Conservation (phyloP, 83 land plant species). For the Thuja plicata region DNA sequence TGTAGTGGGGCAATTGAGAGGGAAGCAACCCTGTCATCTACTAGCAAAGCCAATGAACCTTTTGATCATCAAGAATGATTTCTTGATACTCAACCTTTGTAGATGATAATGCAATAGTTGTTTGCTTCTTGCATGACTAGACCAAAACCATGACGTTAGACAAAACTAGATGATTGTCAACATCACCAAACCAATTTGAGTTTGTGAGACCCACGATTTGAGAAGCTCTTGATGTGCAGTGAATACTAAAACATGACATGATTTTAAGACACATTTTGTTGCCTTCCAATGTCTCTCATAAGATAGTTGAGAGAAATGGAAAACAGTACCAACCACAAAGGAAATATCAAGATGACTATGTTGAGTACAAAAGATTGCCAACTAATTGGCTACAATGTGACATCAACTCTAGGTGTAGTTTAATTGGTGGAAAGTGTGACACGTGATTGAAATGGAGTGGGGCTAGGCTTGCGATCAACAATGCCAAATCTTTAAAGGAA, state of each 20-base stretch:
- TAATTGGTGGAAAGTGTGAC: neutral
- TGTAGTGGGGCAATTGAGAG: too few species aligned
- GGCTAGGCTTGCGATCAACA: neutral
- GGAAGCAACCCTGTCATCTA: neutral
- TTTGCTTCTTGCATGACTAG: neutral
- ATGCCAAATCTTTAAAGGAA: neutral
- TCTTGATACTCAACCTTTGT: neutral
- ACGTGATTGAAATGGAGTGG: neutral
- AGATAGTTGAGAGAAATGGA: neutral
- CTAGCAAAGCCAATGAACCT: neutral
- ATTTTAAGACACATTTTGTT: neutral
- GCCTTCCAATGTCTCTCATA: neutral
- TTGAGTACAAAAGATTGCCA: neutral
- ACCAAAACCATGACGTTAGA: neutral
- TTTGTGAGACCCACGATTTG: neutral
- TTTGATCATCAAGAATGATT: neutral
- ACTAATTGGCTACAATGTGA: neutral
- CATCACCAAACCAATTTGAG: neutral
- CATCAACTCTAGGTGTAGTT: neutral
- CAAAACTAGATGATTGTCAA: neutral
- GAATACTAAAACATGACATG: neutral
- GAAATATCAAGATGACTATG: neutral
- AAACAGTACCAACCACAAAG: neutral
- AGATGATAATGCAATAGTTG: too few species aligned
- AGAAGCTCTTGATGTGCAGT: neutral